Evolutionary conservation across 768 basidiomycete genomes (phyloP).

Genomic region (Mycena belliarum): DNA sequence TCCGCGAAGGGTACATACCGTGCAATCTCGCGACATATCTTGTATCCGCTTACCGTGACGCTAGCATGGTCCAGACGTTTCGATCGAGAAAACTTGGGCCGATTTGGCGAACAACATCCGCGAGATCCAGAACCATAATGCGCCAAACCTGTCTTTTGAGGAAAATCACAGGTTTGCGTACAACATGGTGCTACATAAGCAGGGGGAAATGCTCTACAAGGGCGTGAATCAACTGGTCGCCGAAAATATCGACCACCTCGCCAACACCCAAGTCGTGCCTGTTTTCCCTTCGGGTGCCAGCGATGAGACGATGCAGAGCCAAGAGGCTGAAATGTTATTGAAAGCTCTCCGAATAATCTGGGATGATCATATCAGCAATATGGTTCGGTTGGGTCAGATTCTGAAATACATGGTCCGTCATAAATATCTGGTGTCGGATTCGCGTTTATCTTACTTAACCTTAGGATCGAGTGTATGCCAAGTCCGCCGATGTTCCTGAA

Average conservation of each 20-base stretch:
- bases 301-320: slow-evolving; percentile 71
- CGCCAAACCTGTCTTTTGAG: slow-evolving; percentile 84
- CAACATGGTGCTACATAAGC: slow-evolving; percentile 88
- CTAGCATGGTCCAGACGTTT: slow-evolving; percentile 73
- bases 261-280: slow-evolving; percentile 73
- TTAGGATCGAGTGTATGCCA: slow-evolving; percentile 90
- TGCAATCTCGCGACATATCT: neutral
- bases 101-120: slow-evolving; percentile 82
- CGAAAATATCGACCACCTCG: slow-evolving; percentile 82
- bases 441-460: slow-evolving; percentile 13
- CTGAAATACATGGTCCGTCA: slow-evolving; percentile 91
- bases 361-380: slow-evolving; percentile 90
- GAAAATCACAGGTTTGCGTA: slow-evolving; percentile 94
- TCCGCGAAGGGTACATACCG: slow-evolving; percentile 49
- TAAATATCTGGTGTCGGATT: neutral
- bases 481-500: slow-evolving; percentile 69
- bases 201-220: slow-evolving; percentile 83
- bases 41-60: neutral
- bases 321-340: slow-evolving; percentile 83
- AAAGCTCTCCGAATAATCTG: slow-evolving; percentile 84
- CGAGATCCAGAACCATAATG: slow-evolving; percentile 95
- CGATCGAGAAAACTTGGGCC: slow-evolving; percentile 83
- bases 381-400: slow-evolving; percentile 86
- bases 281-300: slow-evolving; percentile 75
- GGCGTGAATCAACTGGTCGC: slow-evolving; percentile 78